A percentile compares a stretch with the other conserved stretches of the same genome.
These are phyloP conservation scores for Oryza punctata DNA, from an alignment of 176 grass and related monocot species.

Conservation along the genomic window DNA sequence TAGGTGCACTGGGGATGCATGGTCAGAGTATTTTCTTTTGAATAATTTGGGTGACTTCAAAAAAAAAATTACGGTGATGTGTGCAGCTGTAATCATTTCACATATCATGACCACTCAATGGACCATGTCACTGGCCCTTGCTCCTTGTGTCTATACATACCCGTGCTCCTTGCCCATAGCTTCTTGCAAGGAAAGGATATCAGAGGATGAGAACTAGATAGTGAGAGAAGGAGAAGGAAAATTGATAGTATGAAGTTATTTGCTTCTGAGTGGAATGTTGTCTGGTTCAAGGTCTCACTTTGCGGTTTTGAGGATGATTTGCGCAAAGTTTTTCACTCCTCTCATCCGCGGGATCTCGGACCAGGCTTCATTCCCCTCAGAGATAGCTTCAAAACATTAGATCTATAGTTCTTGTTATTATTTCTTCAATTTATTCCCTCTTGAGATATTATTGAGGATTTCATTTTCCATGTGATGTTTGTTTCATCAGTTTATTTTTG, in stretches of 20 bases:
- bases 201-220: conserved; percentile 6
- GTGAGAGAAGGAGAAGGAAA: neutral
- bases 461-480: neutral
- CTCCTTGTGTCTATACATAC: conserved; percentile 60
- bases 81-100: conserved; percentile 75
- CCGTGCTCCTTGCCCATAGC: conserved; percentile 42
- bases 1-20: neutral
- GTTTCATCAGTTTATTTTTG: neutral
- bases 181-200: conserved; percentile 28
- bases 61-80: conserved; percentile 27
- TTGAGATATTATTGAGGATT: neutral
- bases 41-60: conserved; percentile 38
- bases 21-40: neutral
- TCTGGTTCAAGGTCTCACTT: conserved; percentile 78
- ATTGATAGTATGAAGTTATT: conserved; percentile 61
- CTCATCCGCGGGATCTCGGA: conserved; percentile 63
- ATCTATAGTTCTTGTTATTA: neutral
- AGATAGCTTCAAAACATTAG: conserved; percentile 60
- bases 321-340: neutral
- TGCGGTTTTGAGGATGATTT: conserved; percentile 35
- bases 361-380: conserved; percentile 99
- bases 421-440: neutral
- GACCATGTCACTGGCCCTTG: conserved; percentile 34
- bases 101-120: conserved; percentile 64
- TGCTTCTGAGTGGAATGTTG: conserved; percentile 94